phyloP scores from a whole-genome alignment of 495 filamentous ascomycete species.

The Penicillium simplicissimum region DNA sequence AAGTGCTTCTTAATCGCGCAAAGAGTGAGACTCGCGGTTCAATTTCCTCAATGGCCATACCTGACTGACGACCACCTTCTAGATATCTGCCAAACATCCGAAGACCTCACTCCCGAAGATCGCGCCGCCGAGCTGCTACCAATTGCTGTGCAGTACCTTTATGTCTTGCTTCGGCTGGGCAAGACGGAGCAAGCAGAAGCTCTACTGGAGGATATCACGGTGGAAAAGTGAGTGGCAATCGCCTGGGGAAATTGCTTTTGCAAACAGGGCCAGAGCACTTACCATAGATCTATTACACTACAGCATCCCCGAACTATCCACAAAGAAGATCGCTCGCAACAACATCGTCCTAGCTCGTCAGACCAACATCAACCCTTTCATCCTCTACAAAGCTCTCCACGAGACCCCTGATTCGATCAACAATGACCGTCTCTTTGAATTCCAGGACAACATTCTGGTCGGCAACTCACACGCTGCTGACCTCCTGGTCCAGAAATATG shows the following conservation, averaged over 20 bases:
- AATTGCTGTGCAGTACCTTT: constrained; percentile 84
- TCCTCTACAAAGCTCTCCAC: constrained; percentile 68
- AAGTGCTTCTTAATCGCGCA: constrained; percentile 79
- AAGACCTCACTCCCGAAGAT: constrained; percentile 82
- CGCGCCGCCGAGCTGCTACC: constrained; percentile 80
- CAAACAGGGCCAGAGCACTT: not conserved
- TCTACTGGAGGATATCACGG: constrained; percentile 62
- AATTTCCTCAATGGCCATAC: not conserved
- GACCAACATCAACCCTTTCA: constrained; percentile 69
- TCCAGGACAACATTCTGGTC: constrained; percentile 66
- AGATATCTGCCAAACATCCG: constrained; percentile 81
- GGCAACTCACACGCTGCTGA: constrained; percentile 72
- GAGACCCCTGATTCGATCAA: constrained; percentile 56
- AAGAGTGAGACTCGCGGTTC: constrained; percentile 47
- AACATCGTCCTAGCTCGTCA: constrained; percentile 67
- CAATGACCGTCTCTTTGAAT: constrained; percentile 74
- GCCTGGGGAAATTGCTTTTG: constrained; percentile 1
- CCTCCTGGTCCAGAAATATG: constrained; percentile 75
- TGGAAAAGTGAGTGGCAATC: constrained; percentile 56
- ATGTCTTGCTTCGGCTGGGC: constrained; percentile 70
- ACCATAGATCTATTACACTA: constrained; percentile 19
- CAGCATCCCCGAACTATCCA: constrained; percentile 78
- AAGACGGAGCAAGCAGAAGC: constrained; percentile 72
- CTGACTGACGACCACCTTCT: constrained; percentile 13
- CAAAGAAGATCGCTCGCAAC: constrained; percentile 73